Evolutionary conservation across 306 rosid genomes (phyloP).

Genomic region (Herpetospermum pedunculosum): DNA sequence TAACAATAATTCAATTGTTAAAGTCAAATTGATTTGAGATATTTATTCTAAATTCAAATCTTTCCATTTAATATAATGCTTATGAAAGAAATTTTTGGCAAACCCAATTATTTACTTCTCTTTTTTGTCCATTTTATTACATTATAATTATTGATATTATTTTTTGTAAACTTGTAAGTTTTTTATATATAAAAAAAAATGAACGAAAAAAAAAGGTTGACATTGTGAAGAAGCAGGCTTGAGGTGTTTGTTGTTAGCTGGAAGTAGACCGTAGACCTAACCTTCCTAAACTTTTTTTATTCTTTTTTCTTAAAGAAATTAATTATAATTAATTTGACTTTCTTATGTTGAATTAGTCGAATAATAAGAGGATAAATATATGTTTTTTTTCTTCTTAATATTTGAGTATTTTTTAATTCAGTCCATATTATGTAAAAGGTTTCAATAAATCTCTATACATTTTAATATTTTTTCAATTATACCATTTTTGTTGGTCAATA

Average conservation of each 20-base stretch:
- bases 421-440: no score
- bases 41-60: neutral
- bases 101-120: neutral
- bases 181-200: neutral
- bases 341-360: neutral
- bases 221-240: neutral
- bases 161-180: neutral
- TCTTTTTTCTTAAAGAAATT: neutral
- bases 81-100: neutral
- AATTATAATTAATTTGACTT: neutral
- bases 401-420: no score
- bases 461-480: no score
- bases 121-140: neutral
- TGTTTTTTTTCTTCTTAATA: no score
- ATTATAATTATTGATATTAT: neutral
- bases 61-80: neutral
- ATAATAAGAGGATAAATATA: no score
- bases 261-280: slow-evolving; percentile 1
- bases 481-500: no score
- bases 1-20: neutral
- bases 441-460: no score
- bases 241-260: neutral
- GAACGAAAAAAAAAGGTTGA: neutral
- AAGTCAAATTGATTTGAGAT: neutral
- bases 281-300: neutral